Conservation (phyloP, 805 yeast species). For the Kregervanrija fluxuum region DNA sequence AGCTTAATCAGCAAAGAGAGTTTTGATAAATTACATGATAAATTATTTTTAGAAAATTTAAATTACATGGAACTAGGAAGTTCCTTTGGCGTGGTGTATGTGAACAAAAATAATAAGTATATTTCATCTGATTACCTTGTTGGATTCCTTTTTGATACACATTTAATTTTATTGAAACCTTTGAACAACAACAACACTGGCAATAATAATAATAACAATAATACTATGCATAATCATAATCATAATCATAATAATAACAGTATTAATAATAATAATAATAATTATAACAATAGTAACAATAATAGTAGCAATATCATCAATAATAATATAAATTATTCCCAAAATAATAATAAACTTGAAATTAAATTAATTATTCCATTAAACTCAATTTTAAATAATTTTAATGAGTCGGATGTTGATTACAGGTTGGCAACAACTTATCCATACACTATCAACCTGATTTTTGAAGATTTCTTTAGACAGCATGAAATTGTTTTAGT, state of each 20-base stretch:
- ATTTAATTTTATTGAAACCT: conserved; percentile 33
- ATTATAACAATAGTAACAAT: no score
- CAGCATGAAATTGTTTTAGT: conserved; percentile 39
- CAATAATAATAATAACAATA: no score
- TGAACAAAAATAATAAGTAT: conserved; percentile 14
- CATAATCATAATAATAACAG: conserved; percentile 7
- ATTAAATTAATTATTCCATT: conserved; percentile 45
- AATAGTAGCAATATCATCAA: no score
- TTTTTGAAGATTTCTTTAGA: conserved; percentile 36
- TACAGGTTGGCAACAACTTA: conserved; percentile 25
- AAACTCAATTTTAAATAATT: conserved; percentile 20
- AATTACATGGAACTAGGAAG: conserved; percentile 41
- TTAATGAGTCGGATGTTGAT: conserved; percentile 19
- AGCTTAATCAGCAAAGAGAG: conserved; percentile 8
- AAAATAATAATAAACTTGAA: conserved; percentile 16
- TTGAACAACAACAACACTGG: conserved; percentile 11
- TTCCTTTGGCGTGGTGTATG: conserved; percentile 34
- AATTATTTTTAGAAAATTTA: conserved; percentile 37
- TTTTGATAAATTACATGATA: conserved; percentile 7
- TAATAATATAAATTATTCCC: no score
- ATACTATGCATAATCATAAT: no score
- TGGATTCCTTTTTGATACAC: conserved; percentile 42
- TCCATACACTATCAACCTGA: conserved; percentile 33
- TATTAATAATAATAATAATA: no score
- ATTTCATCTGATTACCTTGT: conserved; percentile 24